Evolutionary conservation across 768 basidiomycete genomes (phyloP), one percentile per base, ranked within the genome.

Genomic region (Suillus clintonianus): DNA sequence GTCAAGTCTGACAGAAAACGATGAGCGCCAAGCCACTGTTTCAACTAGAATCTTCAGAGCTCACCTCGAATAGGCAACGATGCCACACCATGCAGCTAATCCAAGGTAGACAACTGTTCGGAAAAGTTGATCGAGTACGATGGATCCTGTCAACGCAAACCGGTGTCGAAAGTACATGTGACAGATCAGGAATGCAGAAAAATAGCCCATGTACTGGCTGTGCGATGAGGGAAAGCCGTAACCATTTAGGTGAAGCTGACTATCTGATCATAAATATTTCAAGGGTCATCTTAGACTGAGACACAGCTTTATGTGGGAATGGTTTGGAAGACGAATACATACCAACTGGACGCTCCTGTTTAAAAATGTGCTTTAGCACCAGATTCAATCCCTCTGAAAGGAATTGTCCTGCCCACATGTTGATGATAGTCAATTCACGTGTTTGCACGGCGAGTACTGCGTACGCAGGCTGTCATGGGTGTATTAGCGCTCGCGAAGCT

Each of bases 201-300:
- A 94, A 76, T 91, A 95, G 17, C 87, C 93, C 93, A 95, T 94
- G 73, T 89, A 93, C 75, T 95, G 93, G 74, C 91, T 92, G 71
- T 95, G 93, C 15, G 91, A 93, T 0, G 92, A 94, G 0, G 93
- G 93, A 68, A 94, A 94, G 8, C 92, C 93, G 71, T 93, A 94
- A 15, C 92, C 92, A 61, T 83, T 83, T 22, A 76, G 60, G 27
- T 72, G 68, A 27, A 72, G 15, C n/a, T 55, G 22, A 24, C 65
- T 62, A 14, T 61, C 74, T 76, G 6, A 19, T 51, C 30, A 19
- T 32, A 36, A 17, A 19, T 32, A n/a, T 58, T 57, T 69, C 43
- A 67, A 64, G 32, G 19, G 7, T 54, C 15, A 43, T 34, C 17
- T 15, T 50, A 15, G 36, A 37, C 3, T 24, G 14, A 27, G 37